Conservation (phyloP, 805 yeast species). For the Lachancea sp. region DNA sequence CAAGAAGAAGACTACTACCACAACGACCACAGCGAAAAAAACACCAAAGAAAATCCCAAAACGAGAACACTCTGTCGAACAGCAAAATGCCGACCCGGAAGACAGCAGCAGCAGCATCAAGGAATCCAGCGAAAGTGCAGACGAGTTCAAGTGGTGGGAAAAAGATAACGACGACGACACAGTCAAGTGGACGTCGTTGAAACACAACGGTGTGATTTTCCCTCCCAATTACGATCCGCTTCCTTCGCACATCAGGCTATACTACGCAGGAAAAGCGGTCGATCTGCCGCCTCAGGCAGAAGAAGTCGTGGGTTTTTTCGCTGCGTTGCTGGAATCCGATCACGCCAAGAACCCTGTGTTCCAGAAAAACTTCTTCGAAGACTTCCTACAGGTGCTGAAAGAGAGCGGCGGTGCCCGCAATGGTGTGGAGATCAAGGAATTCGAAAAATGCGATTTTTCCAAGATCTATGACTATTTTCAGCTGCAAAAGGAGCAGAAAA, state of each 20-base stretch:
- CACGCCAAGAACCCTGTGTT: slow-evolving; percentile 84
- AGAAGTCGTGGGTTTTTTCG: slow-evolving; percentile 94
- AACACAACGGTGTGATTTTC: slow-evolving; percentile 85
- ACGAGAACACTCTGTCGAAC: slow-evolving; percentile 6
- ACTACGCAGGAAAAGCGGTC: slow-evolving; percentile 73
- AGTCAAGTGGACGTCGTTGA: slow-evolving; percentile 78
- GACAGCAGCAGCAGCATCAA: slow-evolving; percentile 23
- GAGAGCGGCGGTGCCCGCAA: slow-evolving; percentile 60
- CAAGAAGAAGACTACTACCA: not conserved
- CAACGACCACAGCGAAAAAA: slow-evolving; percentile 8
- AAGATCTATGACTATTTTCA: slow-evolving; percentile 71
- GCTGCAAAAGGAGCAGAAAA: slow-evolving; percentile 61
- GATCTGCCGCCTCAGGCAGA: slow-evolving; percentile 75
- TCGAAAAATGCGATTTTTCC: slow-evolving; percentile 69
- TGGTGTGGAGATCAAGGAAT: slow-evolving; percentile 44
- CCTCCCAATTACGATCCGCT: slow-evolving; percentile 89
- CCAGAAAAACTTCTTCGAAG: slow-evolving; percentile 79
- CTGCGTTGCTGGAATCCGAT: slow-evolving; percentile 79
- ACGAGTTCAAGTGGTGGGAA: slow-evolving; percentile 81
- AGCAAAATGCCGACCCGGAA: slow-evolving; percentile 21
- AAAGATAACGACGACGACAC: slow-evolving; percentile 61
- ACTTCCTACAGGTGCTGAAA: slow-evolving; percentile 60
- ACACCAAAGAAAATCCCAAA: slow-evolving; percentile 7
- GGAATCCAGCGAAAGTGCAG: slow-evolving; percentile 50
- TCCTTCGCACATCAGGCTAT: slow-evolving; percentile 67